These are phyloP conservation scores for Hexamita inflata DNA, from an alignment of 208 protist species.

Conservation along the genomic window DNA sequence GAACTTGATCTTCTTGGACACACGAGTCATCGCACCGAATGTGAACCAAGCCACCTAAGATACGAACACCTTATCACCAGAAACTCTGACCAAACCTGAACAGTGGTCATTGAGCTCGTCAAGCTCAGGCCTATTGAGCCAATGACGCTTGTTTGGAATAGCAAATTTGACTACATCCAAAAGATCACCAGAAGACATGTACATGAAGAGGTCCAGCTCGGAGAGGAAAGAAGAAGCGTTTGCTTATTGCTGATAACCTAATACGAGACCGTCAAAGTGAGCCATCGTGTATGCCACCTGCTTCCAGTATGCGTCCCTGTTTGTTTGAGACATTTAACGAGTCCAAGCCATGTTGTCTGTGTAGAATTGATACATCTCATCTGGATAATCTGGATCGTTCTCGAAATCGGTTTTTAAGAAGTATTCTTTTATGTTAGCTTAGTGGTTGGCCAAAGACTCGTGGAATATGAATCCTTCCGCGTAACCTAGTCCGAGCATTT, in stretches of 20 bases:
- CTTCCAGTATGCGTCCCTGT: background rate
- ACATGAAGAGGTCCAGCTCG: slow-evolving; percentile 13
- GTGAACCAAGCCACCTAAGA: slow-evolving; percentile 30
- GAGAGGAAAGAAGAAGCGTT: background rate
- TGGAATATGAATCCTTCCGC: slow-evolving; percentile 14
- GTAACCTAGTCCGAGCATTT: background rate
- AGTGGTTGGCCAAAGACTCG: background rate
- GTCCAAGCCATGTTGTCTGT: slow-evolving; percentile 9
- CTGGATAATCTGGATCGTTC: background rate
- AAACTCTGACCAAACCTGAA: background rate
- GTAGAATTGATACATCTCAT: background rate
- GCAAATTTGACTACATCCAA: slow-evolving; percentile 13
- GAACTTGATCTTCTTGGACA: slow-evolving; percentile 23
- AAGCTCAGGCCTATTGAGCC: too few species aligned
- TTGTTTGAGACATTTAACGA: background rate
- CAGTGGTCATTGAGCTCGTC: background rate
- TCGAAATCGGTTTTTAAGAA: background rate
- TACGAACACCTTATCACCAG: slow-evolving; percentile 4
- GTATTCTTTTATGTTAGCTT: slow-evolving; percentile 5
- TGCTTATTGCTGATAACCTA: background rate
- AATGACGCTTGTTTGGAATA: too few species aligned
- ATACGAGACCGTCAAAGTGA: slow-evolving; percentile 23
- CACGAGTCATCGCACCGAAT: slow-evolving; percentile 28
- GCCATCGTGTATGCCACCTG: background rate
- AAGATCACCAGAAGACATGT: slow-evolving; percentile 13